Conservation (phyloP, 768 basidiomycete genomes). For the Mycena venus region DNA sequence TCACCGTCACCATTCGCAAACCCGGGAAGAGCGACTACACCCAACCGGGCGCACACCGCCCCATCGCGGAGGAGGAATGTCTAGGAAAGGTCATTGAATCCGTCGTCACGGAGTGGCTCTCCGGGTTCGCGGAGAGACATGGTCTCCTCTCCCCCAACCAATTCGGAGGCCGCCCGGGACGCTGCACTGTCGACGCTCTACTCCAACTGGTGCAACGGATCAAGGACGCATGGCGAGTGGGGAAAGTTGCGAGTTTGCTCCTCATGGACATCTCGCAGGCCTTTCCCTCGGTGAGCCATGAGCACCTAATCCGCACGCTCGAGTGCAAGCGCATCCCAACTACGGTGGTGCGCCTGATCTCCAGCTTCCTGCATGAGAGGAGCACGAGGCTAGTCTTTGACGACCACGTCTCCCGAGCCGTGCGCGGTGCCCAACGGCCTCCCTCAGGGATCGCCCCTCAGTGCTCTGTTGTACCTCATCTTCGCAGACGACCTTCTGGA, state of each 20-base stretch:
- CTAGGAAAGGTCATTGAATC: not conserved
- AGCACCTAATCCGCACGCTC: not conserved
- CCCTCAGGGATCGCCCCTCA: not conserved
- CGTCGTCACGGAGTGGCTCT: not conserved
- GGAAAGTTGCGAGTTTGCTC: not conserved
- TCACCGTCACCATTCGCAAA: not conserved
- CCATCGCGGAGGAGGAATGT: not conserved
- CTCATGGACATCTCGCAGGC: not conserved
- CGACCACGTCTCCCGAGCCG: not conserved
- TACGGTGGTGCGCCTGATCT: not conserved
- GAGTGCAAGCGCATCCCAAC: not conserved
- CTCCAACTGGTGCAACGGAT: not conserved
- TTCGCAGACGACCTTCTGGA: not conserved
- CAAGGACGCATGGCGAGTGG: not conserved
- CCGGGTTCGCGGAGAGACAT: not conserved
- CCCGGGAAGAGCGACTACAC: not conserved
- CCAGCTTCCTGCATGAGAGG: not conserved
- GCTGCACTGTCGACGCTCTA: not conserved
- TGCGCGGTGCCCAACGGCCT: not conserved
- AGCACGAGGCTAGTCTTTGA: not conserved
- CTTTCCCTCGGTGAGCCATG: not conserved
- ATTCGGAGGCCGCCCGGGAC: not conserved
- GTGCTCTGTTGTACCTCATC: too few relatives aligned
- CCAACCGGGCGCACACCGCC: not conserved
- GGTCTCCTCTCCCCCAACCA: not conserved